phyloP scores from a whole-genome alignment of 139 green algal genomes.

The Volvox africanus region DNA sequence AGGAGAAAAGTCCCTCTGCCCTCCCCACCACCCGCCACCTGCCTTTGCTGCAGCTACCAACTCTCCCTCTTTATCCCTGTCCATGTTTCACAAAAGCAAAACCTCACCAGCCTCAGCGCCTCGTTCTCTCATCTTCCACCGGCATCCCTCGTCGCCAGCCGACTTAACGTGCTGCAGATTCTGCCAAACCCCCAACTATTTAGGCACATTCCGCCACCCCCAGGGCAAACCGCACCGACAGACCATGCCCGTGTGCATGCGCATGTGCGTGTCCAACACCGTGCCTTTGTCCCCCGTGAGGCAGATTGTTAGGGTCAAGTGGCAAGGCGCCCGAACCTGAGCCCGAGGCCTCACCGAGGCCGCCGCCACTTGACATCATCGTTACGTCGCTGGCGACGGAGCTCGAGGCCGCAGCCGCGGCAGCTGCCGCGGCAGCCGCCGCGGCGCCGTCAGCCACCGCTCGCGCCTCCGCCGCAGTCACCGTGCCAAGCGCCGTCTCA shows the following conservation, averaged over 20 bases:
- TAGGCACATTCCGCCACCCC: conserved; percentile 24
- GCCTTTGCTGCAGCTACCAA: too few species aligned
- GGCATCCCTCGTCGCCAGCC: too few species aligned
- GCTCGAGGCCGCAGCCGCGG: neutral
- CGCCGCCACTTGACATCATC: neutral
- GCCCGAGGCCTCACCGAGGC: neutral
- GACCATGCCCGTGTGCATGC: neutral
- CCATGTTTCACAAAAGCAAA: too few species aligned
- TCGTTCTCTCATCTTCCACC: too few species aligned
- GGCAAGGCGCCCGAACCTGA: neutral
- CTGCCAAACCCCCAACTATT: neutral
- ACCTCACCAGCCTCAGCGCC: too few species aligned
- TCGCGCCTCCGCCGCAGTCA: neutral
- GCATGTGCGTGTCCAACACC: neutral
- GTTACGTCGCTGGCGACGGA: neutral
- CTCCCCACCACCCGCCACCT: too few species aligned
- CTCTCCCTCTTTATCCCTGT: too few species aligned
- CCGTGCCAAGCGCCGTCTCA: conserved; percentile 32
- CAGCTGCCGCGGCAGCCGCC: neutral
- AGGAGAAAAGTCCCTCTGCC: too few species aligned
- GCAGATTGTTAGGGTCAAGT: too few species aligned
- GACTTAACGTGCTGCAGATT: neutral
- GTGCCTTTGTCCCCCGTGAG: neutral
- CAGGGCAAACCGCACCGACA: neutral
- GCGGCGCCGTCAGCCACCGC: conserved; percentile 1